Evolutionary conservation across 2,329 filamentous ascomycete genomes (phyloP).

Genomic region (Xenosphaeropsis pyriputrescens): DNA sequence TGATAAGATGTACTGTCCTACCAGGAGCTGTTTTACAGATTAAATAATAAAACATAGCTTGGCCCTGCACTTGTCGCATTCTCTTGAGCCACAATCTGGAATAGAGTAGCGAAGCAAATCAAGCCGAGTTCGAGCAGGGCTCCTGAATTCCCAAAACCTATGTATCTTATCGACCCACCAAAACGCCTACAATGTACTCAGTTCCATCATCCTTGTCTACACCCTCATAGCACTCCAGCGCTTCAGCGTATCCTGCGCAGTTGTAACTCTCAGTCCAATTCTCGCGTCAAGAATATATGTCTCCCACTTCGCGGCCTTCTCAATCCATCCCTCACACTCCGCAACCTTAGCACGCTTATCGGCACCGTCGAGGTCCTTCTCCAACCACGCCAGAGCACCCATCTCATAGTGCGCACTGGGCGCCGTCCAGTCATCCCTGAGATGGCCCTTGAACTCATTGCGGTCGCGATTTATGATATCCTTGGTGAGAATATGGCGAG

Average conservation of each 20-base stretch:
- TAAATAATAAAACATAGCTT: too few relatives aligned
- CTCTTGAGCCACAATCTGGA: too few relatives aligned
- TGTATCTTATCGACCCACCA: too few relatives aligned
- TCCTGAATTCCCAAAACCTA: too few relatives aligned
- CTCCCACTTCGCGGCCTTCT: constrained; percentile 57
- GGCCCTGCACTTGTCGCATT: too few relatives aligned
- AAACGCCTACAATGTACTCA: too few relatives aligned
- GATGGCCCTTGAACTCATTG: constrained; percentile 43
- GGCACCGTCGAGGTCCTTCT: constrained; percentile 24
- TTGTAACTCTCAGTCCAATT: constrained; percentile 59
- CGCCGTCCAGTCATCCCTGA: constrained; percentile 54
- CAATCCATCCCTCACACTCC: constrained; percentile 49
- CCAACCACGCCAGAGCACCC: constrained; percentile 67
- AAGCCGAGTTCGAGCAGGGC: too few relatives aligned
- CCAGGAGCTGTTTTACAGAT: too few relatives aligned
- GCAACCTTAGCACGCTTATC: constrained; percentile 30
- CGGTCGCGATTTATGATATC: constrained; percentile 51
- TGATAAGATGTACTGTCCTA: too few relatives aligned
- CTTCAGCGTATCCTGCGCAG: constrained; percentile 48
- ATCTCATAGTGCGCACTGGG: constrained; percentile 79
- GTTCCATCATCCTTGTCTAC: too few relatives aligned
- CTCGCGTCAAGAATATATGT: constrained; percentile 58
- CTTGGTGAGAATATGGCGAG: constrained; percentile 44
- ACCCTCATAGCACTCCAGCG: background rate
- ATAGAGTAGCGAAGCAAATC: too few relatives aligned